These are phyloP conservation scores for Globisporangium cystogenes DNA, from an alignment of 352 stramenopile species.

Conservation along the genomic window DNA sequence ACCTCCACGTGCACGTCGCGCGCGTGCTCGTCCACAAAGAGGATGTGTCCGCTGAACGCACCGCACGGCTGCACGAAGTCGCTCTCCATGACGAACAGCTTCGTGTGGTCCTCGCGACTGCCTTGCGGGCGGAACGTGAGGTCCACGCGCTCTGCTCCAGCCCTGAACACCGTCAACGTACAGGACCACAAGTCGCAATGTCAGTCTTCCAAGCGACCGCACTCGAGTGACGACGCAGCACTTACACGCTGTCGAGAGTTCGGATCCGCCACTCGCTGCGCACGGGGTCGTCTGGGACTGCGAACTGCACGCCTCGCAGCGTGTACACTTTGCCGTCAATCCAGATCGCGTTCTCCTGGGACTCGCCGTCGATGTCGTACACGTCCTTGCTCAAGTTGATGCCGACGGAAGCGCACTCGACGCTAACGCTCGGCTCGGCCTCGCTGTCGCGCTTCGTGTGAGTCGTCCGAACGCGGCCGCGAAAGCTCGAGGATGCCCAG, in stretches of 20 bases:
- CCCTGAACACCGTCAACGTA: background rate
- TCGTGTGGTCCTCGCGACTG: slow-evolving; percentile 25
- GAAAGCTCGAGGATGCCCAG: slow-evolving; percentile 35
- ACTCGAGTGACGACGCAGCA: no score
- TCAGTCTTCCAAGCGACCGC: background rate
- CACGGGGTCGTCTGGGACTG: slow-evolving; percentile 15
- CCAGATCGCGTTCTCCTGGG: slow-evolving; percentile 47
- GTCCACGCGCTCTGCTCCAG: slow-evolving; percentile 14
- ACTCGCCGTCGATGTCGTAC: slow-evolving; percentile 45
- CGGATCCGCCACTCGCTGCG: background rate
- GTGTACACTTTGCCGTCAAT: slow-evolving; percentile 29
- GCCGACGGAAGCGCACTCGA: slow-evolving; percentile 18
- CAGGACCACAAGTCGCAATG: no score
- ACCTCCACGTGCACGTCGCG: slow-evolving; percentile 1
- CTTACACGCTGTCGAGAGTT: background rate
- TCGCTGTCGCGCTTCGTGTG: background rate
- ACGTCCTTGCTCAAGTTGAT: slow-evolving; percentile 44
- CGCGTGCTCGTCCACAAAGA: slow-evolving; percentile 9
- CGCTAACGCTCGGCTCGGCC: background rate
- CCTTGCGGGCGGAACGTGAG: slow-evolving; percentile 27
- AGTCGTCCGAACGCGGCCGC: background rate
- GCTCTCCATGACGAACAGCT: slow-evolving; percentile 22
- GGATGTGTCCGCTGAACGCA: slow-evolving; percentile 16
- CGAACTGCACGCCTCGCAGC: slow-evolving; percentile 30
- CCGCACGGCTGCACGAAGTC: slow-evolving; percentile 44